Evolutionary conservation across 352 stramenopile genomes (phyloP).

Genomic region (Aphanomyces stellatus): DNA sequence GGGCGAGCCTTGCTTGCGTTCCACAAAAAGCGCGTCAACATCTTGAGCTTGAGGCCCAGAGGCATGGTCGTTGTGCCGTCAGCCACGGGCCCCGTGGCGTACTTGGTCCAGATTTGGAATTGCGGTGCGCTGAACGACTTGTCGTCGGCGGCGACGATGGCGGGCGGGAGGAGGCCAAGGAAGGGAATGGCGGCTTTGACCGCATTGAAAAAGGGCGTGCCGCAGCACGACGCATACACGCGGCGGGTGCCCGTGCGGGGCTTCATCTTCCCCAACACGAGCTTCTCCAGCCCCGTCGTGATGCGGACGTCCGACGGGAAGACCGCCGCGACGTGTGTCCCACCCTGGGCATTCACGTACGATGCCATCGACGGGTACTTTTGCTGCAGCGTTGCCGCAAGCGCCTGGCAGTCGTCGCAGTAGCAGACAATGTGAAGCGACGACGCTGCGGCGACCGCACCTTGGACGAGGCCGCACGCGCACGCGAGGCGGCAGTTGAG

Average conservation of each 20-base stretch:
- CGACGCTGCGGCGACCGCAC: background rate
- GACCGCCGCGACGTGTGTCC: background rate
- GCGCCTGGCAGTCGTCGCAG: conserved; percentile 11
- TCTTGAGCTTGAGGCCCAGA: background rate
- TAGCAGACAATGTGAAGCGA: conserved; percentile 5
- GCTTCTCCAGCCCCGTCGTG: background rate
- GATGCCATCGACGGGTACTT: background rate
- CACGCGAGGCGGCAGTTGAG: background rate
- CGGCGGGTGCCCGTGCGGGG: background rate
- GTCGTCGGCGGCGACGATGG: background rate
- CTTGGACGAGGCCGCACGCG: conserved; percentile 3
- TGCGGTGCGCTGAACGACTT: background rate
- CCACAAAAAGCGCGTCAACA: background rate
- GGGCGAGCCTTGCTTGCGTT: background rate
- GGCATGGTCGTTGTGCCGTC: background rate
- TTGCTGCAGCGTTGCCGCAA: background rate
- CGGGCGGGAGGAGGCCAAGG: background rate
- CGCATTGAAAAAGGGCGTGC: conserved; percentile 13
- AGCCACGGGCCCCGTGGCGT: background rate
- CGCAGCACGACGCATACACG: conserved; percentile 15
- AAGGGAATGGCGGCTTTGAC: background rate
- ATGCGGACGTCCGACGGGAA: conserved; percentile 4
- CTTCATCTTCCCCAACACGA: background rate
- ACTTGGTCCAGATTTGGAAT: conserved; percentile 5
- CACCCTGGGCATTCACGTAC: background rate